Evolutionary conservation across 768 basidiomycete genomes (phyloP).

Genomic region (Leucosporidium scottii): DNA sequence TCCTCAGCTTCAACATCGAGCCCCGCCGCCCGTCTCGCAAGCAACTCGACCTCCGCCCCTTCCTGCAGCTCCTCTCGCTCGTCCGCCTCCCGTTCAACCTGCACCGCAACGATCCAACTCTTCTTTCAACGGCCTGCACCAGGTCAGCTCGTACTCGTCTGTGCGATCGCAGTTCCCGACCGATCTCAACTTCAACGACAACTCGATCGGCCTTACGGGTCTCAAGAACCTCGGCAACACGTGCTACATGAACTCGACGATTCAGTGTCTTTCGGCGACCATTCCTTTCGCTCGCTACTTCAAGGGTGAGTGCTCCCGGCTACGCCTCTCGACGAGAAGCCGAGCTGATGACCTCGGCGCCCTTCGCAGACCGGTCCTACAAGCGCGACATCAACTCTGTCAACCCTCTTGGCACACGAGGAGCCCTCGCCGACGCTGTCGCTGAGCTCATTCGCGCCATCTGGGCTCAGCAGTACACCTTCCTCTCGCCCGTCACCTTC

Average conservation of each 20-base stretch:
- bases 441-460: constrained; percentile 74
- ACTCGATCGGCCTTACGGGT: constrained; percentile 48
- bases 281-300: constrained; percentile 91
- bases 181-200: constrained; percentile 28
- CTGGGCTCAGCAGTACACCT: constrained; percentile 78
- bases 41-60: constrained; percentile 3
- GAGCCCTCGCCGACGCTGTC: constrained; percentile 71
- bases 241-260: constrained; percentile 97
- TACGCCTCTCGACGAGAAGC: background rate
- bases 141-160: constrained; percentile 14
- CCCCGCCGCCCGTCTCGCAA: background rate
- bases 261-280: constrained; percentile 93
- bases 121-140: constrained; percentile 23
- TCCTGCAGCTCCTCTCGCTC: constrained; percentile 6
- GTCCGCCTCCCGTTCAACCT: constrained; percentile 22
- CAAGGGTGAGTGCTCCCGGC: constrained; percentile 51
- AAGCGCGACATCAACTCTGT: constrained; percentile 58
- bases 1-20: constrained; percentile 13
- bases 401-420: constrained; percentile 83
- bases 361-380: constrained; percentile 40
- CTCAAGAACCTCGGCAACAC: constrained; percentile 94
- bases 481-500: constrained; percentile 73
- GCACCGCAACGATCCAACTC: constrained; percentile 29
- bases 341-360: background rate
- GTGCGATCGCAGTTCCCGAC: constrained; percentile 11